These are phyloP conservation scores for Choanephora cucurbitarum DNA, from an alignment of 371 early-diverging fungal genomes.

Conservation along the genomic window DNA sequence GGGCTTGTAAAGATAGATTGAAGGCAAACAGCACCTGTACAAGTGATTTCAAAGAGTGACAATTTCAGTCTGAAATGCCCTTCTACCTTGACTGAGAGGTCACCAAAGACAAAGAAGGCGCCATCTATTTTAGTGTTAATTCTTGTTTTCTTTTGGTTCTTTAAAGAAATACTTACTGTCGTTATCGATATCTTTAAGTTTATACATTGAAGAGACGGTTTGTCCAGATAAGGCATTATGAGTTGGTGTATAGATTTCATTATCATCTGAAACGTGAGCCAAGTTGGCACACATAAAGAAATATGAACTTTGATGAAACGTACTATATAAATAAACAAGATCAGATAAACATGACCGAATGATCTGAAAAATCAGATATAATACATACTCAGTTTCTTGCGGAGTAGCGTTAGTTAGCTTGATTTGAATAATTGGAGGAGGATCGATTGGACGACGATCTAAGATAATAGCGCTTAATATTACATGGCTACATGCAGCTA, in stretches of 20 bases:
- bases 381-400: constrained; percentile 24
- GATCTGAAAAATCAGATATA: constrained; percentile 3
- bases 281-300: constrained; percentile 52
- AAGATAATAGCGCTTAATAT: constrained; percentile 6
- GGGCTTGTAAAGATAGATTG: constrained; percentile 52
- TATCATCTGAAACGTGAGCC: constrained; percentile 40
- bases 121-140: constrained; percentile 57
- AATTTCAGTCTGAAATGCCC: constrained; percentile 89
- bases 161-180: constrained; percentile 24
- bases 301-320: constrained; percentile 60
- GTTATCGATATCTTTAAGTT: constrained; percentile 46
- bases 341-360: constrained; percentile 9
- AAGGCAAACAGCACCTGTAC: constrained; percentile 31
- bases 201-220: constrained; percentile 50
- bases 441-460: constrained; percentile 38
- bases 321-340: constrained; percentile 40
- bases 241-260: constrained; percentile 37
- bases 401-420: constrained; percentile 20
- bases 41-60: constrained; percentile 82
- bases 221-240: constrained; percentile 50
- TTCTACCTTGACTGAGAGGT: constrained; percentile 88
- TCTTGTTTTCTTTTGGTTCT: background rate
- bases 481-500: background rate
- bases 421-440: constrained; percentile 35
- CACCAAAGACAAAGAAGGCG: constrained; percentile 95